Evolutionary conservation across 192 early-diverging fungal genomes (phyloP).

Genomic region (Podila epigama): DNA sequence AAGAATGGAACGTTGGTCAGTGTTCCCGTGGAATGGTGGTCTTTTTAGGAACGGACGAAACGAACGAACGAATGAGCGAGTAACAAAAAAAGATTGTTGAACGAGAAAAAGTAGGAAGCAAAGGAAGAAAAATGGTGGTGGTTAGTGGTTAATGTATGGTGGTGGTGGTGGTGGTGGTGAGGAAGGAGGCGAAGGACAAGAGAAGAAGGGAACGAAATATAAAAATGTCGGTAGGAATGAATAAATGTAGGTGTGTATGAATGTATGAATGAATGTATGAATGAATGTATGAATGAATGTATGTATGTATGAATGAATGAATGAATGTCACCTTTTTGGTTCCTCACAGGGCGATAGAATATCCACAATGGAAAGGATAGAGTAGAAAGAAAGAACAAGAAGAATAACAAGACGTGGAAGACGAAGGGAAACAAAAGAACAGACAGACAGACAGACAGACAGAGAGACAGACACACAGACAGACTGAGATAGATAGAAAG

Average conservation of each 20-base stretch:
- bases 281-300: too few species aligned
- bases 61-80: neutral
- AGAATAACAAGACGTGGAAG: neutral
- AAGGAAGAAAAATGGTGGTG: neutral
- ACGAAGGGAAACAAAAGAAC: neutral
- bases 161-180: neutral
- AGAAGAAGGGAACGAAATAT: neutral
- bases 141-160: neutral
- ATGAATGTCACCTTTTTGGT: too few species aligned
- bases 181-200: neutral
- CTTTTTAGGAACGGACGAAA: neutral
- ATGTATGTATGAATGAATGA: too few species aligned
- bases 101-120: neutral
- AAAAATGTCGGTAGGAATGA: too few species aligned
- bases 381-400: neutral
- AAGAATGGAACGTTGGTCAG: neutral
- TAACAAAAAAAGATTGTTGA: neutral
- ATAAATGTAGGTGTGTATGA: too few species aligned
- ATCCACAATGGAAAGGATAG: too few species aligned
- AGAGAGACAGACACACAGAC: neutral
- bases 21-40: neutral
- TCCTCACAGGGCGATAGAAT: neutral
- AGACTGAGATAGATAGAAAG: neutral
- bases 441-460: neutral
- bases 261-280: too few species aligned